phyloP scores from a whole-genome alignment of 371 early-diverging fungal species.

The Mucor racemosus region DNA sequence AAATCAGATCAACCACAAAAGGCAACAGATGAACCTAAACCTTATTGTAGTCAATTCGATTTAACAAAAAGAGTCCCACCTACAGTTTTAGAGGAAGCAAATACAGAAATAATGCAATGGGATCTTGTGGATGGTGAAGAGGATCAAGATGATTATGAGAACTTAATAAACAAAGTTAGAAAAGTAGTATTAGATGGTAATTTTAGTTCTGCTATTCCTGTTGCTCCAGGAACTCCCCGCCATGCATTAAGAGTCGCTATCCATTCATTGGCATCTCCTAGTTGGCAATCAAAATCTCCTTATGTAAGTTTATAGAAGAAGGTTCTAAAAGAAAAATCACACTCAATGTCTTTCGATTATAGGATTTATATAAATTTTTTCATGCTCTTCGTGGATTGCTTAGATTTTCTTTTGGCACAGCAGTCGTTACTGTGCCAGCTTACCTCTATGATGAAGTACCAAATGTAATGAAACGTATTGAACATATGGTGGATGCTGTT shows the following conservation, averaged over 20 bases:
- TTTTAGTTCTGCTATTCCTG: conserved; percentile 61
- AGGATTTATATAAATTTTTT: conserved; percentile 75
- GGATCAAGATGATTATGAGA: conserved; percentile 56
- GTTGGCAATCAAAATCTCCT: conserved; percentile 69
- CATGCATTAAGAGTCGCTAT: conserved; percentile 79
- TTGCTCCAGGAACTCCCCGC: conserved; percentile 51
- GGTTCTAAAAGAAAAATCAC: neutral
- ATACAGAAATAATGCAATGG: conserved; percentile 40
- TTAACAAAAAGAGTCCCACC: conserved; percentile 71
- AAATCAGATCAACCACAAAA: conserved; percentile 9
- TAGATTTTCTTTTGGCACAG: conserved; percentile 77
- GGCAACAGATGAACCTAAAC: conserved; percentile 36
- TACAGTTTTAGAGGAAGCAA: conserved; percentile 54
- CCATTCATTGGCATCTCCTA: conserved; percentile 78
- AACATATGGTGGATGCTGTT: conserved; percentile 85
- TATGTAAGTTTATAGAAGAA: conserved; percentile 42
- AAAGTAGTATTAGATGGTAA: conserved; percentile 62
- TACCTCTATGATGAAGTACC: conserved; percentile 67
- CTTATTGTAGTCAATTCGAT: conserved; percentile 79
- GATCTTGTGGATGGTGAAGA: conserved; percentile 39
- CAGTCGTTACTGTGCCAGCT: conserved; percentile 84
- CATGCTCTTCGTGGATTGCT: conserved; percentile 77
- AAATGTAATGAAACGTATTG: conserved; percentile 72
- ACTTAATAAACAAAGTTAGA: conserved; percentile 60
- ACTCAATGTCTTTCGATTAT: neutral